These are phyloP conservation scores for Triticum monococcum DNA, from an alignment of 176 grass and related monocot species.

Conservation along the genomic window DNA sequence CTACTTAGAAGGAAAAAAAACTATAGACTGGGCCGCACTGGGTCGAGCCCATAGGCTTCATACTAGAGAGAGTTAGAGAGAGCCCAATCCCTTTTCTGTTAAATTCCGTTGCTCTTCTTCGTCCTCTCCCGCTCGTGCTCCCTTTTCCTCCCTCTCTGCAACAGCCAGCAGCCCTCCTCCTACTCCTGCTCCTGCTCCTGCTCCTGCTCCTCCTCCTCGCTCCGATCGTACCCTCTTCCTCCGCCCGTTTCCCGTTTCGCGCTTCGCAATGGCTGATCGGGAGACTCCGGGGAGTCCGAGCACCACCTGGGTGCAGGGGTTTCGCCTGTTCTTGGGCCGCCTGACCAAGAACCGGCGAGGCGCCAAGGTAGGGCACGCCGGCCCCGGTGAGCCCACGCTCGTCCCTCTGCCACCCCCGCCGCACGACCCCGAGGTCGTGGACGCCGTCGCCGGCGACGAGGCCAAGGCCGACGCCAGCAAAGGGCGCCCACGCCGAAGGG, in stretches of 20 bases:
- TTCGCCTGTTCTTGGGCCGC: background rate
- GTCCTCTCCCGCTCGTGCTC: background rate
- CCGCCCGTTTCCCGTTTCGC: background rate
- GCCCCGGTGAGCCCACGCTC: background rate
- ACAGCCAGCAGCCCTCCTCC: background rate
- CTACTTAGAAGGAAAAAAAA: background rate
- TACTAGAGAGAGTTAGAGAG: too few relatives aligned
- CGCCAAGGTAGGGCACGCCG: background rate
- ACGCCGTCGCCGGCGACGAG: background rate
- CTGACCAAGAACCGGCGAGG: background rate
- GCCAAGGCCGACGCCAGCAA: background rate
- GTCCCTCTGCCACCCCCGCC: too few relatives aligned
- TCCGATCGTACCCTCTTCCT: background rate
- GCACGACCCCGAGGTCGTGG: background rate
- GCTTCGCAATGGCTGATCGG: background rate
- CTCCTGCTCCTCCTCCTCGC: background rate
- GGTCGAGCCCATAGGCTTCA: background rate
- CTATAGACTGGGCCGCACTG: background rate
- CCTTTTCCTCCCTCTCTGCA: background rate
- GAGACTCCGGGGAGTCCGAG: background rate
- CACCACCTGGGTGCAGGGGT: background rate
- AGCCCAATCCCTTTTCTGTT: background rate
- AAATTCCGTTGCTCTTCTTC: background rate
- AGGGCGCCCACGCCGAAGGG: background rate
- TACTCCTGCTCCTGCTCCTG: too few relatives aligned